phyloP scores from a whole-genome alignment of 371 early-diverging fungal species.

The Mucor saturninus region DNA sequence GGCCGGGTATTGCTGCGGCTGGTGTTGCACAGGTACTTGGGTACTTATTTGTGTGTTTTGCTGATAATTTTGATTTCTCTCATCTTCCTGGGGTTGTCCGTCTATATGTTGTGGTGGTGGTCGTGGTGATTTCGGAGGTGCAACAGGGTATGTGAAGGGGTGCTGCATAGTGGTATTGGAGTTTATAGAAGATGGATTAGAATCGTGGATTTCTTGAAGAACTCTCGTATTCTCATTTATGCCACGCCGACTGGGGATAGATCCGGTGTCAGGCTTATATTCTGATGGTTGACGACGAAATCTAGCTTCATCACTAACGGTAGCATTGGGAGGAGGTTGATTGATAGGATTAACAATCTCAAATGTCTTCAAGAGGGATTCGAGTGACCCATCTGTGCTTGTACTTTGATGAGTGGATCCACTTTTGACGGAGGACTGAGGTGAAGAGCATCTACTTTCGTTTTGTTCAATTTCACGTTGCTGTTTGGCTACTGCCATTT shows the following conservation, averaged over 20 bases:
- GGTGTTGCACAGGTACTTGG: background rate
- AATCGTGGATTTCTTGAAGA: slow-evolving; percentile 6
- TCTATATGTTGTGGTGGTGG: slow-evolving; percentile 22
- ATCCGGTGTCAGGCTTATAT: slow-evolving; percentile 30
- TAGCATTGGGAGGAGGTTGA: slow-evolving; percentile 1
- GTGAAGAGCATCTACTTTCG: background rate
- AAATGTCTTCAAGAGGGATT: slow-evolving; percentile 12
- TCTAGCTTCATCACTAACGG: slow-evolving; percentile 13
- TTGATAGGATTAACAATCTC: slow-evolving; percentile 1
- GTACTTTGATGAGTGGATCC: slow-evolving; percentile 1
- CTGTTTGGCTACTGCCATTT: slow-evolving; percentile 18
- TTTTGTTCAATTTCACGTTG: slow-evolving; percentile 12
- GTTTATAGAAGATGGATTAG: background rate
- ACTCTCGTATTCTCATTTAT: background rate
- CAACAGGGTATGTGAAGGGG: background rate
- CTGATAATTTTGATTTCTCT: background rate
- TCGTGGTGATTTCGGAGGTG: slow-evolving; percentile 37
- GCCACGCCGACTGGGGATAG: slow-evolving; percentile 15
- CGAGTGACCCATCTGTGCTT: slow-evolving; percentile 20
- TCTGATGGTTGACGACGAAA: slow-evolving; percentile 23
- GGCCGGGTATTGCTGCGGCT: background rate
- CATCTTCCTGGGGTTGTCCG: background rate
- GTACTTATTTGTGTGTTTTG: background rate
- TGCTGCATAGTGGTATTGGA: background rate
- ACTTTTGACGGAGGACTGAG: background rate